Base-by-base conservation (phyloP, 2,329 filamentous ascomycete genomes). In the Podosphaera xanthii region DNA sequence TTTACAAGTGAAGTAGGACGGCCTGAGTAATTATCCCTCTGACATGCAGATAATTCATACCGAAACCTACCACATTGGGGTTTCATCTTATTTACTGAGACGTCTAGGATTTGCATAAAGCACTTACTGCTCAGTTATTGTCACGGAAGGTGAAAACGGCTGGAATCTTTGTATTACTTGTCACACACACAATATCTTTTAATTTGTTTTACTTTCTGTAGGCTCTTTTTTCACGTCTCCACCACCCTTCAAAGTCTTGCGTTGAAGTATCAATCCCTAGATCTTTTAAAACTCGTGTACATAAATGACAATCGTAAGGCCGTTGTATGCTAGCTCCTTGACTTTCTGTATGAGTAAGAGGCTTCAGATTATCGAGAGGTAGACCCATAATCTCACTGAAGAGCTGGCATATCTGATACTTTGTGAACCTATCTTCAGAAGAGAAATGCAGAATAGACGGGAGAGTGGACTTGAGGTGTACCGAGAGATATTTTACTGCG, bases 261-360 rank as follows among this genome's bases (percentile, higher is more conserved):
- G 87, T 87, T 53, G 77, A 74, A 59, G 91, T 80, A 67, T 86
- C 77, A 62, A 95, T 86, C 0, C 81, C 87, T 62, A 94, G 68
- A 12, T 87, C 80, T 69, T 79, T 79, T 63, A 95, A 72, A 46
- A 75, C 80, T 70, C 78, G 79, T 7, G 86, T 95, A 66, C 86
- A 89, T 53, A 96, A 74, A 70, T 95, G 88, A 65, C 86, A 91
- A 71, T 95, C 88, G 68, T 87, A 95, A 10, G 90, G 89, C 63
- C 89, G 77, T 71, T 89, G 80, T 0, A 89, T 86, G 31, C 77
- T 76, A 52, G 83, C 80, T 62, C 80, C 82, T 4, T 83, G 81
- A 63, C 87, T 83, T 69, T 86, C 85, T 44, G 84, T 84, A 65
- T 86, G 76, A 33, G 81, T 78, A 66, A 87, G 84, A 8, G 84